These are phyloP conservation scores for Aspergillus bridgeri DNA, from an alignment of 495 filamentous ascomycete species.

Conservation along the genomic window DNA sequence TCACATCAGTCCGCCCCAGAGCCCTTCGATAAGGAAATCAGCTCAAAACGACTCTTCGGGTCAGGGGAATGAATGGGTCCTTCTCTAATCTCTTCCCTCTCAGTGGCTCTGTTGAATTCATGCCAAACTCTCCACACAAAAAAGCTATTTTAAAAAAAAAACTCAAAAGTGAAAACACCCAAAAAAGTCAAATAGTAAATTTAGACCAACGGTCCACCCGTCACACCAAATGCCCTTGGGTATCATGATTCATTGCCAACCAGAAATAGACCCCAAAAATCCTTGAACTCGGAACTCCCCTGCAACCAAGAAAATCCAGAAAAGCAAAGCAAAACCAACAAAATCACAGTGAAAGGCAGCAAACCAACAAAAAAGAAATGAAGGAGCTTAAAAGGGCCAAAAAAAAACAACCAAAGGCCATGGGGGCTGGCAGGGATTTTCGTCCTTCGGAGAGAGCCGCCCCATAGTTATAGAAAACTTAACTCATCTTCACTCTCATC, in stretches of 20 bases:
- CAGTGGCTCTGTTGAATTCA: neutral
- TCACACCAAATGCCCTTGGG: conserved; percentile 4
- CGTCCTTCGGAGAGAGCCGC: neutral
- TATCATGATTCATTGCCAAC: conserved; percentile 1
- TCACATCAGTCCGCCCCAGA: neutral
- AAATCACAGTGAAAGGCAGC: too few species aligned
- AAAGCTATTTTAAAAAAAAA: neutral
- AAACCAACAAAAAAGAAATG: neutral
- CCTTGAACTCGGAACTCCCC: neutral
- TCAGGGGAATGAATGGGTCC: too few species aligned
- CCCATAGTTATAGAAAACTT: conserved; percentile 33
- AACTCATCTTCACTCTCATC: conserved; percentile 46
- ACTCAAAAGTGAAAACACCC: neutral
- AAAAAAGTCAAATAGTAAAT: neutral
- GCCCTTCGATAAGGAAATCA: neutral
- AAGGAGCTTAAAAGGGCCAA: neutral
- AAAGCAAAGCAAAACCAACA: neutral
- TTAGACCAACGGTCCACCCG: neutral
- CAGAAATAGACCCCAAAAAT: neutral
- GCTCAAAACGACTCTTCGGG: neutral
- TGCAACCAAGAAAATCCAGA: neutral
- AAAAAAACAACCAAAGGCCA: conserved; percentile 1
- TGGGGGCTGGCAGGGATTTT: neutral
- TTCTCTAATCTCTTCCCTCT: too few species aligned
- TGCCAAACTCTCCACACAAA: neutral